Conservation (phyloP, 2,329 filamentous ascomycete species). For the Leptosphaerulina australis region DNA sequence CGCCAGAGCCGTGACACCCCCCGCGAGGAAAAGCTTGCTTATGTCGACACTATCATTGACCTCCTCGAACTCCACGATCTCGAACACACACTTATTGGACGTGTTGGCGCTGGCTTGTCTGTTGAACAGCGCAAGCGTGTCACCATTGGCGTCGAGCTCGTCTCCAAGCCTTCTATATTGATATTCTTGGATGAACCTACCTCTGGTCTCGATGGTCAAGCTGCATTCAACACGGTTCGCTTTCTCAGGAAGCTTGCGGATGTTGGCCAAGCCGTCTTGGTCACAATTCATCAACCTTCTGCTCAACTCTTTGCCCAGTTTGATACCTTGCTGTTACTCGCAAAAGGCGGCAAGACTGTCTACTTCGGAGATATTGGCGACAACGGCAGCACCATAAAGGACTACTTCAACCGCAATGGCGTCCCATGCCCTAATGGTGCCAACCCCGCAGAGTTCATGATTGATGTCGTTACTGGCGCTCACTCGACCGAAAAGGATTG, state of each 20-base stretch:
- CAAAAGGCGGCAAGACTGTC: conserved; percentile 75
- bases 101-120: conserved; percentile 35
- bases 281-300: conserved; percentile 86
- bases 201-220: conserved; percentile 70
- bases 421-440: conserved; percentile 59
- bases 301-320: conserved; percentile 82
- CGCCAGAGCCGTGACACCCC: conserved; percentile 33
- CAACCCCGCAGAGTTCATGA: conserved; percentile 73
- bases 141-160: conserved; percentile 63
- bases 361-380: conserved; percentile 82
- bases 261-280: conserved; percentile 80
- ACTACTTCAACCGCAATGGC: conserved; percentile 57
- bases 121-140: conserved; percentile 58
- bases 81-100: conserved; percentile 36
- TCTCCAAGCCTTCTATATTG: conserved; percentile 69
- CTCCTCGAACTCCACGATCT: conserved; percentile 35
- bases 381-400: conserved; percentile 69
- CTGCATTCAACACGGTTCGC: conserved; percentile 72
- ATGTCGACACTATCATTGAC: conserved; percentile 38
- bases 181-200: conserved; percentile 79
- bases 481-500: conserved; percentile 33
- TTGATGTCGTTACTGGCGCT: conserved; percentile 67
- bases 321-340: conserved; percentile 75
- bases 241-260: conserved; percentile 72
- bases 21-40: conserved; percentile 32